Evolutionary conservation across 2,329 filamentous ascomycete species (phyloP).

Genomic region (Paracamarosporium sp.): DNA sequence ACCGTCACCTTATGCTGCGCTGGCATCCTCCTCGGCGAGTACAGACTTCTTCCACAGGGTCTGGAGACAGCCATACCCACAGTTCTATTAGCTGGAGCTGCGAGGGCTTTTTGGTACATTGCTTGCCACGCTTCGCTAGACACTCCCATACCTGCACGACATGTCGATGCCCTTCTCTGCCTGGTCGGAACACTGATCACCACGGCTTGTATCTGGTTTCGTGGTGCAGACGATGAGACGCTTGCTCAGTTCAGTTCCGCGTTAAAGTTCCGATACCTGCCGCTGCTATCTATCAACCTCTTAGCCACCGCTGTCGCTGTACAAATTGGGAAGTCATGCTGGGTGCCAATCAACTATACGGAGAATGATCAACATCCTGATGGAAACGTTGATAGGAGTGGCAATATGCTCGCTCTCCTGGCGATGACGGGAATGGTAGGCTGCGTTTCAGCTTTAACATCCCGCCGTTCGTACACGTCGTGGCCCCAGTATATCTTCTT

Average conservation of each 20-base stretch:
- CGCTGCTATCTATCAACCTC: conserved; percentile 20
- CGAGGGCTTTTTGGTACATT: conserved; percentile 20
- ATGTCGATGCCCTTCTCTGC: conserved; percentile 13
- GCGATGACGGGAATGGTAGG: conserved; percentile 22
- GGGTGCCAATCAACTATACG: conserved; percentile 18
- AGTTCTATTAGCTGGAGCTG: conserved; percentile 27
- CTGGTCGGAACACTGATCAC: neutral
- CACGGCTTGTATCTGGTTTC: neutral
- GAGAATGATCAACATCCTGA: neutral
- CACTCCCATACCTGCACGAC: neutral
- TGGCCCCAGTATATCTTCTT: conserved; percentile 24
- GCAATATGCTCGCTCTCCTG: conserved; percentile 14
- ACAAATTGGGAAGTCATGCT: conserved; percentile 22
- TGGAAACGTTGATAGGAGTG: neutral
- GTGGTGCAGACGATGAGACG: conserved; percentile 6
- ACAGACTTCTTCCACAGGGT: conserved; percentile 28
- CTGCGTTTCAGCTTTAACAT: conserved; percentile 16
- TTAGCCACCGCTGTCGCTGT: conserved; percentile 20
- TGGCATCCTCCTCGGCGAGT: conserved; percentile 32
- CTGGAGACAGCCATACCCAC: conserved; percentile 29
- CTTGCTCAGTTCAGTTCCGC: conserved; percentile 9
- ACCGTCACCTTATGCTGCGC: conserved; percentile 22
- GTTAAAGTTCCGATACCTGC: conserved; percentile 12
- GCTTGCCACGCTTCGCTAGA: conserved; percentile 13
- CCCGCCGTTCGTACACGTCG: conserved; percentile 31